Percentiles rank a stretch among this genome's conserved stretches.
These are phyloP conservation scores for Bacterosira constricta DNA, from an alignment of 108 stramenopile species.

Conservation along the genomic window DNA sequence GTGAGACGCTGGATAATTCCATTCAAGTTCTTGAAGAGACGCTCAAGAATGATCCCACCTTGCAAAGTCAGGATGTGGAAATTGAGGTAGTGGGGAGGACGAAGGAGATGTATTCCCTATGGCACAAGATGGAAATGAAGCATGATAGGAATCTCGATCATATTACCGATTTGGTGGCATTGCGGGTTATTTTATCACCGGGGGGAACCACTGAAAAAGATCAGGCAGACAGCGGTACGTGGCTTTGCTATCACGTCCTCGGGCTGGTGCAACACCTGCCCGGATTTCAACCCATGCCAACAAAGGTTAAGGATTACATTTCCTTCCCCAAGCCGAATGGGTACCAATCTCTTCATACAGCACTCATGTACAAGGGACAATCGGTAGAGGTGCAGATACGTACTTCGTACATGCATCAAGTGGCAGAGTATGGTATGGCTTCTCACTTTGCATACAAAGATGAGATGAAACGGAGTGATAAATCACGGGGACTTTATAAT, in stretches of 20 bases:
- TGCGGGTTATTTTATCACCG: constrained; percentile 89
- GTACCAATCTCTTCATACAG: constrained; percentile 93
- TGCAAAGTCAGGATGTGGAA: constrained; percentile 64
- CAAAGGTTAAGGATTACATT: constrained; percentile 94
- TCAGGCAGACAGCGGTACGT: constrained; percentile 74
- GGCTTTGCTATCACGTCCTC: constrained; percentile 95
- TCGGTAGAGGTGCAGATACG: constrained; percentile 96
- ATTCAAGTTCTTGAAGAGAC: constrained; percentile 71
- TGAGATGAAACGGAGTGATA: constrained; percentile 51
- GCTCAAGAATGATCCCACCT: constrained; percentile 70
- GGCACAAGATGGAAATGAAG: constrained; percentile 96
- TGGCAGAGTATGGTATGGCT: constrained; percentile 96
- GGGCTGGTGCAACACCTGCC: constrained; percentile 90
- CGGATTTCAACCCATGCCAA: constrained; percentile 89
- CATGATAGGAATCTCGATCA: constrained; percentile 79
- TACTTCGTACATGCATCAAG: constrained; percentile 91
- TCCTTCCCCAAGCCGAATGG: constrained; percentile 94
- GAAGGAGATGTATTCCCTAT: constrained; percentile 92
- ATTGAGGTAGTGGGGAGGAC: constrained; percentile 87
- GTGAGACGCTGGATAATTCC: constrained; percentile 81
- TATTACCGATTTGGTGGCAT: constrained; percentile 92
- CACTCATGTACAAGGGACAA: constrained; percentile 85
- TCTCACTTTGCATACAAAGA: constrained; percentile 92
- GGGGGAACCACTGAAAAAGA: constrained; percentile 7
- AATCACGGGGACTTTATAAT: constrained; percentile 59